Base-by-base conservation (phyloP, 805 yeast genomes). In the Ogataea dorogensis region DNA sequence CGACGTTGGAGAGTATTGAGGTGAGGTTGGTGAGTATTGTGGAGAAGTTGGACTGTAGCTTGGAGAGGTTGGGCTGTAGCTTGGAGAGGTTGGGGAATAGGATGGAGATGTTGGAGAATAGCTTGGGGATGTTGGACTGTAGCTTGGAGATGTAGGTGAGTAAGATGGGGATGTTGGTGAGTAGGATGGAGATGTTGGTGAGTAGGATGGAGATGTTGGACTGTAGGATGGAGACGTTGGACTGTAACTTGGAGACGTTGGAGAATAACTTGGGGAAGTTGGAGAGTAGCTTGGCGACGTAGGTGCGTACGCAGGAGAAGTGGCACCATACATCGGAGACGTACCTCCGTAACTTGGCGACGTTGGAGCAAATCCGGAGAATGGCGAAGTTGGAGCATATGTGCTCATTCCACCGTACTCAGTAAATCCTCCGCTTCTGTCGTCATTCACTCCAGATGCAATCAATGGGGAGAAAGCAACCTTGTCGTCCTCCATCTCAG, bases 401-500 rank as follows among this genome's bases (percentile, higher is more conserved):
- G 63, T 53, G 43, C 61, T 57, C 42, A 51, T 50, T 34, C 95
- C 95, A 44, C 93, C 89, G 55, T 87, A 87, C 43, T 86, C 88
- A 7, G 95, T 86, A 50, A 87, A 82, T 5, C 94, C 94, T 38
- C 95, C 95, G 20, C 81, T 71, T 36, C 71, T 69, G 39, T 80
- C 87, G 40, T 84, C 88, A 28, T 75, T 74, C 36, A 81, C 75
- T 49, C 96, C 95, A 20, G 96, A 78, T 43, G 88, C 93, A 23
- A 74, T 85, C 59, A 93, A 71, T 38, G 98, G 98, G 31, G 98
- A 93, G 71, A 93, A 93, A 52, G 86, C 86, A 50, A 81, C 89
- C 45, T 68, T 70, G 43, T 73, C 73, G 46, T 77, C 81, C 21
- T 56, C 61, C 55, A 55, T 55, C 40, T 64, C 71, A 20, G 53